Percentiles rank a stretch among this genome's conserved stretches.
phyloP scores from a whole-genome alignment of 2,329 filamentous ascomycete species.

The Fusarium veterinarium region DNA sequence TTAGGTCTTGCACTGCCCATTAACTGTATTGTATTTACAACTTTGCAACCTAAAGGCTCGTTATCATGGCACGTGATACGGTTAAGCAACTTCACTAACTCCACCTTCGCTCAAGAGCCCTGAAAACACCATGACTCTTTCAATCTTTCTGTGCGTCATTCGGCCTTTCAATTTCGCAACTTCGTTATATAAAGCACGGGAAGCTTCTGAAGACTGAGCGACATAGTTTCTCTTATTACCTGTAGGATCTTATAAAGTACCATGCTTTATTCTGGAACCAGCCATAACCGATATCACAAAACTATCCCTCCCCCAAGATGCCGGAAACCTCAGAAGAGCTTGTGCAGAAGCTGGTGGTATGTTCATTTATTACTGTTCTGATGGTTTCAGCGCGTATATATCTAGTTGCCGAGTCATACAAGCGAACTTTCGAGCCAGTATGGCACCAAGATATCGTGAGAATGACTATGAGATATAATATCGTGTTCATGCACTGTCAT shows the following conservation, averaged over 20 bases:
- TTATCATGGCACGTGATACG: conserved; percentile 26
- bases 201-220: neutral
- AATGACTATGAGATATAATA: conserved; percentile 1
- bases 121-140: conserved; percentile 34
- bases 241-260: conserved; percentile 19
- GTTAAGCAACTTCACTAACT: conserved; percentile 14
- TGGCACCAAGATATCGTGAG: neutral
- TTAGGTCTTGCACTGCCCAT: neutral
- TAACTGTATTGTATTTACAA: neutral
- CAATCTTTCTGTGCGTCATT: conserved; percentile 31
- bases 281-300: conserved; percentile 17
- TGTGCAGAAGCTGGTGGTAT: conserved; percentile 47
- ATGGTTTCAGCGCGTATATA: neutral
- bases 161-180: conserved; percentile 7
- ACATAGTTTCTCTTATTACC: neutral
- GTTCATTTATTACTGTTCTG: conserved; percentile 11
- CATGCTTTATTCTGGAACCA: conserved; percentile 37
- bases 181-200: conserved; percentile 2
- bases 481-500: neutral
- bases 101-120: conserved; percentile 15
- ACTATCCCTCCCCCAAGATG: conserved; percentile 39
- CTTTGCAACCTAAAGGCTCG: neutral
- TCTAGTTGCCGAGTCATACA: neutral
- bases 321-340: conserved; percentile 38
- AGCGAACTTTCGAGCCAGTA: neutral